Conservation (phyloP, 2,329 filamentous ascomycete genomes). For the Geosmithia putterillii region DNA sequence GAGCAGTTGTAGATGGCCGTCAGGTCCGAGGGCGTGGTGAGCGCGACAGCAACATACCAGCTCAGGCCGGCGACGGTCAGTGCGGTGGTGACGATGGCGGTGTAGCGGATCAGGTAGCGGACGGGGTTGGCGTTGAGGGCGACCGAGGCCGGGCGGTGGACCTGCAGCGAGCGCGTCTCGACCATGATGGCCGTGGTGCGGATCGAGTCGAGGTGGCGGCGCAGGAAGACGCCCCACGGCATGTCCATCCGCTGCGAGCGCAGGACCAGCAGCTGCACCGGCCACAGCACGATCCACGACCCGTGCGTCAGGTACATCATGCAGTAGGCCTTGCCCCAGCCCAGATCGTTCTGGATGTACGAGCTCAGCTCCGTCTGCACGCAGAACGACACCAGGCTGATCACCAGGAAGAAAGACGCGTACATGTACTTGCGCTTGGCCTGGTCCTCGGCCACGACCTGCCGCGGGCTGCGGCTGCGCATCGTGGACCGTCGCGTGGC, state of each 20-base stretch:
- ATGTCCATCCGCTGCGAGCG: constrained; percentile 66
- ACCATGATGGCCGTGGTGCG: constrained; percentile 65
- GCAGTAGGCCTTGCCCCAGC: constrained; percentile 98
- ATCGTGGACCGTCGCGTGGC: constrained; percentile 46
- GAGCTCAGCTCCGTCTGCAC: constrained; percentile 92
- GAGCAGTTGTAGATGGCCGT: constrained; percentile 99
- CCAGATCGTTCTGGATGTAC: constrained; percentile 82
- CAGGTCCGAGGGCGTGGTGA: constrained; percentile 86
- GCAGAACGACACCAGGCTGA: constrained; percentile 80
- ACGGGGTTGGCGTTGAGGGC: constrained; percentile 26
- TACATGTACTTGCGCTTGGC: constrained; percentile 78
- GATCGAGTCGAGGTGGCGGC: constrained; percentile 39
- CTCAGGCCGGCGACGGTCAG: constrained; percentile 83
- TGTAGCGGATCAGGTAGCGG: constrained; percentile 68
- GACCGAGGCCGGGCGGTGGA: constrained; percentile 28
- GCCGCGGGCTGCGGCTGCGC: constrained; percentile 63
- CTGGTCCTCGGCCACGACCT: constrained; percentile 18
- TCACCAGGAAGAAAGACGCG: constrained; percentile 67
- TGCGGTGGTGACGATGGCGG: constrained; percentile 69
- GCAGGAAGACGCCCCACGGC: constrained; percentile 80
- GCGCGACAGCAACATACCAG: constrained; percentile 90
- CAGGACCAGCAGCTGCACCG: constrained; percentile 66
- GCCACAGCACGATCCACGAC: constrained; percentile 87
- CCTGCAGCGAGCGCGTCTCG: constrained; percentile 61
- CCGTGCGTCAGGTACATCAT: constrained; percentile 98